Evolutionary conservation across 2,329 filamentous ascomycete genomes (phyloP), one percentile per base, ranked within the genome.

Genomic region (Trichoderma gracile): DNA sequence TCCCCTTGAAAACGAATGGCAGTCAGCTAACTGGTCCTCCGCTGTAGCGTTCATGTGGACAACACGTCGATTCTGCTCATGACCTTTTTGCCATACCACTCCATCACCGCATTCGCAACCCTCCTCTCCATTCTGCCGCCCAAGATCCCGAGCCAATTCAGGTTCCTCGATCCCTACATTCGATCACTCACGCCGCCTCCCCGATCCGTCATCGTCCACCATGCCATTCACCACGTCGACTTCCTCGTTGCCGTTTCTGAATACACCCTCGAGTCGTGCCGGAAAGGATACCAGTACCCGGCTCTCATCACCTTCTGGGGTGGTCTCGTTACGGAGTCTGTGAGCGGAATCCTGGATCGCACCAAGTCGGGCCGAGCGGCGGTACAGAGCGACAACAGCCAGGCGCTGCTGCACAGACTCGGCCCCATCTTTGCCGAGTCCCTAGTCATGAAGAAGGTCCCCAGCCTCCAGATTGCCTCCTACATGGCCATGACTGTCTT

Each of bases 61-160:
- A 98, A 97, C 76, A 94, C 92, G 4, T 81, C 86, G 3, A 84
- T 84, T 40, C 79, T 97, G 15, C 81, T 98, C 49, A 84, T 93
- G 69, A 91, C 93, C 3, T 98, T 98, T 75, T 82, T 99, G 5
- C 95, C 95, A 1, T 98, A 97, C 77, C 93, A 99, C 75, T 88
- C 89, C 8, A 89, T 92, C 38, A 90, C 91, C 6, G 86, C 92
- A 15, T 99, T 99, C 75, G 83, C 90, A 53, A 93, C 92, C 1
- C 81, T 98, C 8, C 82, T 99, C 27, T 93, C 92, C 1, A 96
- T 99, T 65, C 80, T 99, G 14, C 93, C 95, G 0, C 75, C 82
- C n/a, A 86, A 83, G 56, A 81, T 97, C 9, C 89, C 93, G 0
- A 80, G 85, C 46, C 86, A 91, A 43, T 93, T 95, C 75, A 89